These are phyloP conservation scores for Ophiostoma novo-ulmi DNA, from an alignment of 2,329 filamentous ascomycete species.

Conservation along the genomic window DNA sequence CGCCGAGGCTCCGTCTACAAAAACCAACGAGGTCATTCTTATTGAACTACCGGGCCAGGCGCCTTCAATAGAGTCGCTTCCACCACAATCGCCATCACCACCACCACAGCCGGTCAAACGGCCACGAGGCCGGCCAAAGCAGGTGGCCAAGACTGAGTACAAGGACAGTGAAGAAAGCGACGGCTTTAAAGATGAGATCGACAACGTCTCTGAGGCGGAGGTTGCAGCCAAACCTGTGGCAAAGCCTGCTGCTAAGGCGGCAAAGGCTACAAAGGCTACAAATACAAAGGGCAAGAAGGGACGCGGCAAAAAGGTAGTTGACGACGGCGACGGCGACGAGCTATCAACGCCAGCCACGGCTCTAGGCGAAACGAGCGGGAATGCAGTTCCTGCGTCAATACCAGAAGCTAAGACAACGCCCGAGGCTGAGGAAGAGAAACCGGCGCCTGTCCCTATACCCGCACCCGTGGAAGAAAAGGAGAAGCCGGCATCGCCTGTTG, in stretches of 20 bases:
- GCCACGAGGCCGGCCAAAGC: constrained; percentile 19
- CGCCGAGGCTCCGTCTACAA: background rate
- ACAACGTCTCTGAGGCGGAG: background rate
- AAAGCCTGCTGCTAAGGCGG: background rate
- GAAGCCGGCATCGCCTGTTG: background rate
- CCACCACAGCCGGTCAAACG: background rate
- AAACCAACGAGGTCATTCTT: background rate
- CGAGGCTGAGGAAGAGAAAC: constrained; percentile 12
- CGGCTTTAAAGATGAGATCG: background rate
- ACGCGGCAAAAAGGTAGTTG: constrained; percentile 4
- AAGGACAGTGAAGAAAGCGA: background rate
- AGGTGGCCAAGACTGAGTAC: constrained; percentile 8
- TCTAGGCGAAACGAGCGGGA: constrained; percentile 19
- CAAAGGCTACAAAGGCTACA: background rate
- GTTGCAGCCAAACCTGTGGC: constrained; percentile 3
- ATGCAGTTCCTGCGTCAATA: background rate
- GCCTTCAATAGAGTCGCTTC: background rate
- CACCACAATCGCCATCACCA: background rate
- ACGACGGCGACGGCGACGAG: constrained; percentile 15
- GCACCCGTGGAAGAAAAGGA: background rate
- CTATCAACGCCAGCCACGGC: background rate
- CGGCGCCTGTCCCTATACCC: background rate
- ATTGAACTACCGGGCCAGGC: background rate
- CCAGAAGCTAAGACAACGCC: background rate
- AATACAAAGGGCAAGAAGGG: constrained; percentile 9